Evolutionary conservation across 148 eudicot genomes (phyloP), one percentile per base, ranked within the genome.

Genomic region (Rhododendron mucronatum): DNA sequence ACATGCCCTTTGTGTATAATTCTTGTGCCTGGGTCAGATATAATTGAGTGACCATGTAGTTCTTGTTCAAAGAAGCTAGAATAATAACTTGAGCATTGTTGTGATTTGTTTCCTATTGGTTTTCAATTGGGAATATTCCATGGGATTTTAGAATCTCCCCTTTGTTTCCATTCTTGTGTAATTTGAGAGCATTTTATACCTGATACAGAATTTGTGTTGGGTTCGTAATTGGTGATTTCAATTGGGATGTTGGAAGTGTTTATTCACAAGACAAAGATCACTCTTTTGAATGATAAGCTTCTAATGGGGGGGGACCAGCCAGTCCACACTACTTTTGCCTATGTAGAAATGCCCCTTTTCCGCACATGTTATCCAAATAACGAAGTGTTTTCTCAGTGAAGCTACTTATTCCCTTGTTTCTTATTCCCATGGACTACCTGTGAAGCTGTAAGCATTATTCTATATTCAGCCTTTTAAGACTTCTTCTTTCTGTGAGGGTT

Each of bases 281-380:
- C 83, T 48, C n/a, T 65, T 74, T 85, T 30, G 80, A 45, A 80
- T 79, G 84, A 69, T 53, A 59, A 69, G 88, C 67, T 82, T 86
- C 39, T 69, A 41, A 63, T 73, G 81, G 86, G 82, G 88, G 88
- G 47, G 79, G 47, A 75, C 48, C 79, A 71, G 20, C 16, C 76
- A 14, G 41, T 71, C 81, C 87, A 39, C 80, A 13, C 33, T 44
- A 41, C 50, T 86, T 83, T 86, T 83, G 11, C 78, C 13, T 67
- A 37, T 47, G 4, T 39, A 71, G 39, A 48, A 71, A 44, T 47
- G 73, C 88, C 45, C 26, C 50, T 80, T 50, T 51, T 51, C 20
- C 3, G 69, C 81, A 16, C 21, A 1, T 59, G 48, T 28, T 39
- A 15, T 76, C 18, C 78, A 47, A 30, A 63, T 61, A 23, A 83